Percentiles rank a stretch among this genome's conserved stretches.
Conservation (phyloP, 192 early-diverging fungal species). For the Entrophospora sp. region DNA sequence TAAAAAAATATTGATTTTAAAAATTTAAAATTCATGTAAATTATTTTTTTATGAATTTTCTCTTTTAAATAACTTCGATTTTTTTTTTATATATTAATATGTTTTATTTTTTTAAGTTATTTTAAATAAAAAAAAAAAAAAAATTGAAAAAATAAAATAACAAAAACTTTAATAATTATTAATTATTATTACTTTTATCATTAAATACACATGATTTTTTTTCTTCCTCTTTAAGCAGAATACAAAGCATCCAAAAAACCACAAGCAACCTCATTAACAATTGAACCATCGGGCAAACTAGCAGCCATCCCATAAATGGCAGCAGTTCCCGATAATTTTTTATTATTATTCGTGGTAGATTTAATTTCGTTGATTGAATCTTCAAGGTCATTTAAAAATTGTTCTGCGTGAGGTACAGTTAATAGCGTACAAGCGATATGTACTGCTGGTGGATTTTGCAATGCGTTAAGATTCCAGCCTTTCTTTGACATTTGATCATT, state of each 20-base stretch:
- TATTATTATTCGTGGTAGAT: constrained; percentile 57
- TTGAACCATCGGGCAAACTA: constrained; percentile 72
- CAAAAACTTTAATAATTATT: too few relatives aligned
- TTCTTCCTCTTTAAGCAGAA: too few relatives aligned
- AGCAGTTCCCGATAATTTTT: constrained; percentile 64
- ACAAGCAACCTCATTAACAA: constrained; percentile 77
- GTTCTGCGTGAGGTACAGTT: constrained; percentile 57
- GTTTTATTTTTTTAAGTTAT: too few relatives aligned
- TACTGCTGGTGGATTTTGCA: constrained; percentile 83
- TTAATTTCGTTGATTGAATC: constrained; percentile 62
- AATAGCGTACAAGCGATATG: constrained; percentile 87
- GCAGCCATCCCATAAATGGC: constrained; percentile 93
- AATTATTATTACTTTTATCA: too few relatives aligned
- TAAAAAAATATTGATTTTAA: too few relatives aligned
- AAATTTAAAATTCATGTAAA: too few relatives aligned
- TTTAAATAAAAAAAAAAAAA: too few relatives aligned
- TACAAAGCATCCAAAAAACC: constrained; percentile 86
- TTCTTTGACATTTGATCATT: constrained; percentile 70
- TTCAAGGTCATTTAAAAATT: constrained; percentile 70
- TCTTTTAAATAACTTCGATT: too few relatives aligned
- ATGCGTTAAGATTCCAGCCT: constrained; percentile 80
- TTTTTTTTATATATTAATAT: too few relatives aligned
- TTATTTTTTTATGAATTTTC: too few relatives aligned
- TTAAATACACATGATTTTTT: too few relatives aligned
- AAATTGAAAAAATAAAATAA: too few relatives aligned